Conservation (phyloP, 2,329 filamentous ascomycete genomes). For the Microcyclospora pomicola region DNA sequence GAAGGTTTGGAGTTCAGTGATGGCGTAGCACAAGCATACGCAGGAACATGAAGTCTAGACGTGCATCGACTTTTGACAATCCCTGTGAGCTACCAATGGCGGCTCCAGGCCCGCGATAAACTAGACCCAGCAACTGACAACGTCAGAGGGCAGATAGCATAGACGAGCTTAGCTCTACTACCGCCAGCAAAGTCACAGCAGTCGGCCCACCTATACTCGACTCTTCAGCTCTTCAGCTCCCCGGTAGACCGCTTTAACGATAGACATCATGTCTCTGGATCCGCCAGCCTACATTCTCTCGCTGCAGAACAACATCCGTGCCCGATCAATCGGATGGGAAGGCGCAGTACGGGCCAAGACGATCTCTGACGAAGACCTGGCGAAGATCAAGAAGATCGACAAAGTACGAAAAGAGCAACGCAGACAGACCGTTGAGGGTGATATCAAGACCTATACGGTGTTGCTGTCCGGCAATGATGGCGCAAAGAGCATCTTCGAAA, state of each 20-base stretch:
- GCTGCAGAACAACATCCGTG: conserved; percentile 92
- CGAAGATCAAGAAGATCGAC: conserved; percentile 91
- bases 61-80: too few relatives aligned
- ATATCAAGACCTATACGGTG: conserved; percentile 64
- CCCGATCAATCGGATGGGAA: conserved; percentile 93
- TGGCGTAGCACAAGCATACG: too few relatives aligned
- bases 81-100: too few relatives aligned
- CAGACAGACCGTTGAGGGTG: conserved; percentile 64
- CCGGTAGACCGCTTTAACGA: not conserved
- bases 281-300: conserved; percentile 77
- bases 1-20: too few relatives aligned
- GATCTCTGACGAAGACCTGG: conserved; percentile 84
- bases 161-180: too few relatives aligned
- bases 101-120: too few relatives aligned
- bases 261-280: conserved; percentile 65
- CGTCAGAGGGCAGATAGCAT: too few relatives aligned
- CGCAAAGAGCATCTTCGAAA: conserved; percentile 66
- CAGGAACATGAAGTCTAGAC: too few relatives aligned
- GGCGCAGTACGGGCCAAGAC: conserved; percentile 86
- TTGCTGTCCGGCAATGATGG: conserved; percentile 60
- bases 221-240: not conserved
- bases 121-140: too few relatives aligned
- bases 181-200: too few relatives aligned
- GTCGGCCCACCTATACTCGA: too few relatives aligned
- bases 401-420: conserved; percentile 89